Evolutionary conservation across 202 grass and related monocot species (phyloP).

Genomic region (Sporobolus alterniflorus): DNA sequence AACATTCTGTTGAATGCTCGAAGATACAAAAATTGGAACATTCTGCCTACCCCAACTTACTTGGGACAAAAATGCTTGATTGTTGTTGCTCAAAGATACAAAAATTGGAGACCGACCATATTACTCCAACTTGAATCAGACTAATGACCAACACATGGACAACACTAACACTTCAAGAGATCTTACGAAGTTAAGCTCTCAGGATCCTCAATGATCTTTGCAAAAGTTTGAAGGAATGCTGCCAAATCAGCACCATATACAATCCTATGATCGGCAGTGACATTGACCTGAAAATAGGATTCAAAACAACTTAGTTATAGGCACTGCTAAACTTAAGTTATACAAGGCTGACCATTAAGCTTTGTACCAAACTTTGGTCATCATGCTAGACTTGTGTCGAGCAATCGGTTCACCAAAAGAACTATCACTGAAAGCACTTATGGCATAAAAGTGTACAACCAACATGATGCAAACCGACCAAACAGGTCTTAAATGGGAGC

Average conservation of each 20-base stretch:
- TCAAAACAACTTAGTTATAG: constrained; percentile 9
- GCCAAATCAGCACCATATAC: constrained; percentile 99
- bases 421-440: background rate
- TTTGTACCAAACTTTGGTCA: background rate
- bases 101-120: constrained; percentile 24
- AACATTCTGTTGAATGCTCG: constrained; percentile 9
- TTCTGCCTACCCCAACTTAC: no score
- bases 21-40: constrained; percentile 43
- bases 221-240: constrained; percentile 92
- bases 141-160: constrained; percentile 19
- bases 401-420: background rate
- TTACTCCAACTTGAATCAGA: constrained; percentile 41
- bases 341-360: background rate
- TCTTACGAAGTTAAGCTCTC: constrained; percentile 87
- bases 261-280: constrained; percentile 97
- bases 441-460: background rate
- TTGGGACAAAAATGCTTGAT: no score
- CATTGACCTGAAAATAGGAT: constrained; percentile 75
- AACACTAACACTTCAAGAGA: constrained; percentile 32
- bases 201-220: constrained; percentile 93
- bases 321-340: background rate
- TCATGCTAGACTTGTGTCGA: background rate
- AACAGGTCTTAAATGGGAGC: background rate
- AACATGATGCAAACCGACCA: background rate
- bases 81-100: constrained; percentile 39